phyloP scores from a whole-genome alignment of 495 filamentous ascomycete genomes.

The Podospora pseudoanserina region DNA sequence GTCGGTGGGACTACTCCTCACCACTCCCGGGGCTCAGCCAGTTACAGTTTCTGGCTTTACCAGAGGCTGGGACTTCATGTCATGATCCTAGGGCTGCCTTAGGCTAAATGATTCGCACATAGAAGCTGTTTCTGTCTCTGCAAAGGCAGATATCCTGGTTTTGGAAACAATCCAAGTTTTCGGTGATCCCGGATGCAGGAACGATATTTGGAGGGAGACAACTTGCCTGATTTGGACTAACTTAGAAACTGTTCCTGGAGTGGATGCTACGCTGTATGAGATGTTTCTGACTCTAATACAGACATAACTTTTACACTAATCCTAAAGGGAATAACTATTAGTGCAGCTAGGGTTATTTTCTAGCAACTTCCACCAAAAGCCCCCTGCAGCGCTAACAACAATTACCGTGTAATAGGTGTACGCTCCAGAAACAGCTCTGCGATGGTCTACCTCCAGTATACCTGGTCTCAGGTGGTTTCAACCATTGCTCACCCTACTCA shows the following conservation, averaged over 20 bases:
- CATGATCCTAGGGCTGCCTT: background rate
- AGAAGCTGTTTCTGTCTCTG: background rate
- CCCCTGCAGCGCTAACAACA: no score
- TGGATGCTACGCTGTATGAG: background rate
- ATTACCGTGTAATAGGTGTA: background rate
- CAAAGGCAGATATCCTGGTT: background rate
- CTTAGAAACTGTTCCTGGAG: background rate
- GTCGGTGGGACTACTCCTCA: no score
- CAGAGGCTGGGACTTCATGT: background rate
- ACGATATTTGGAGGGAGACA: background rate
- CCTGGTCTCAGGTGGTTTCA: background rate
- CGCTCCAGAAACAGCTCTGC: background rate
- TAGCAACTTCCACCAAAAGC: no score
- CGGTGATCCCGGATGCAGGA: background rate
- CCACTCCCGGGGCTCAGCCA: no score
- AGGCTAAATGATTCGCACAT: background rate
- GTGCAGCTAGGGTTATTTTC: background rate
- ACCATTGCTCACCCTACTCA: background rate
- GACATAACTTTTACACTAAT: no score
- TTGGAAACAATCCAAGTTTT: background rate
- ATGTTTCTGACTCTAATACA: background rate
- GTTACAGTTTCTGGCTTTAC: background rate
- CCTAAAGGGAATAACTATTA: background rate
- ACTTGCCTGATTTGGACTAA: conserved; percentile 3
- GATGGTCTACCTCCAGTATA: background rate